Percentiles rank a stretch among this genome's conserved stretches.
Evolutionary conservation across 2,329 filamentous ascomycete genomes (phyloP).

Genomic region (Xylariaceae sp.): DNA sequence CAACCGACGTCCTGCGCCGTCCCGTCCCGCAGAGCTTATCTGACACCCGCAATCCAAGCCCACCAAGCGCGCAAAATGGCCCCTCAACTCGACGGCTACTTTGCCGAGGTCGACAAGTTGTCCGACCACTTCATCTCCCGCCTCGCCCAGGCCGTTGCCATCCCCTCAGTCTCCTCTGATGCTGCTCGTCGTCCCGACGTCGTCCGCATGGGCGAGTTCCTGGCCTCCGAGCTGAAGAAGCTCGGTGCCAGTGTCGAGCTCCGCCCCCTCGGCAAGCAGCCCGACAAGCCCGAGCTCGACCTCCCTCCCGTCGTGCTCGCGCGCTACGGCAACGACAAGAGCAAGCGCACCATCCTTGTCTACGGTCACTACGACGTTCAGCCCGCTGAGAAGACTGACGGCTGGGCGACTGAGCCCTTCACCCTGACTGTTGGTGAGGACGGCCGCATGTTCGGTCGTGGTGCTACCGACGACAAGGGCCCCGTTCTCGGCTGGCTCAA

Average conservation of each 20-base stretch:
- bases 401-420: constrained; percentile 95
- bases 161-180: constrained; percentile 89
- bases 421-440: constrained; percentile 81
- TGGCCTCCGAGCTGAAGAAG: constrained; percentile 73
- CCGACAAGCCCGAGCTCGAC: constrained; percentile 81
- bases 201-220: constrained; percentile 91
- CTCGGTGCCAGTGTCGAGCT: constrained; percentile 86
- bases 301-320: constrained; percentile 89
- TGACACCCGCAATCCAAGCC: constrained; percentile 47
- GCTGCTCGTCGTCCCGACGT: constrained; percentile 86
- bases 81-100: constrained; percentile 84
- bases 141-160: constrained; percentile 86
- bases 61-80: constrained; percentile 75
- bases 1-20: constrained; percentile 2
- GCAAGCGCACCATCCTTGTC: constrained; percentile 90
- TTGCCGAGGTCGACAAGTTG: constrained; percentile 81
- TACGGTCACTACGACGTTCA: constrained; percentile 99
- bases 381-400: constrained; percentile 86
- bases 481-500: constrained; percentile 97
- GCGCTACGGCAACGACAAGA: constrained; percentile 85
- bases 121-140: constrained; percentile 82
- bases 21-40: constrained; percentile 39
- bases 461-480: constrained; percentile 95
- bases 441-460: constrained; percentile 92
- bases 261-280: constrained; percentile 84